These are phyloP conservation scores for Cucumis melo DNA, from an alignment of 306 rosid genomes.

Conservation along the genomic window DNA sequence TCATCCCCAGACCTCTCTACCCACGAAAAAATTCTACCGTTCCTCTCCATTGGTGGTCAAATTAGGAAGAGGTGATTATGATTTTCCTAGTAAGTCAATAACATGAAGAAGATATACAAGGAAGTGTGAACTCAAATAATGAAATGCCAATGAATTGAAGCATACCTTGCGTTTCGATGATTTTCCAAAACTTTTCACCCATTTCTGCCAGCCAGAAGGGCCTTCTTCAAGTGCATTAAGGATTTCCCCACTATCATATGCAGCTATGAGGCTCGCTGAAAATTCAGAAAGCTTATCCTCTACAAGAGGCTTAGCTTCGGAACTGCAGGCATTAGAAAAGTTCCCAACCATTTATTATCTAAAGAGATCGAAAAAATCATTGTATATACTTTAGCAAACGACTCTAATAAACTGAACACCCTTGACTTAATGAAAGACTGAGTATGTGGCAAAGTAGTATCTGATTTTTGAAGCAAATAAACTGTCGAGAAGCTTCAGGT, in stretches of 20 bases:
- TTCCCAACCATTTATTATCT: background rate
- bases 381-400: background rate
- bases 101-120: background rate
- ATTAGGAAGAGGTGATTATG: slow-evolving; percentile 16
- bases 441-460: background rate
- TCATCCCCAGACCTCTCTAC: too few species aligned
- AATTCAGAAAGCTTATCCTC: slow-evolving; percentile 69
- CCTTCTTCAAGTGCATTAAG: slow-evolving; percentile 71
- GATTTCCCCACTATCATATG: slow-evolving; percentile 71
- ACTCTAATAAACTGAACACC: background rate
- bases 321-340: slow-evolving; percentile 42
- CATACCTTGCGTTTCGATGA: slow-evolving; percentile 76
- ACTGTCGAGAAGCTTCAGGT: background rate
- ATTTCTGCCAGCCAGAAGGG: slow-evolving; percentile 80
- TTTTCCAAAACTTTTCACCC: slow-evolving; percentile 93
- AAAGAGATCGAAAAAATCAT: background rate
- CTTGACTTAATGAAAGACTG: background rate
- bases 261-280: slow-evolving; percentile 55
- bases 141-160: background rate
- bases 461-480: background rate
- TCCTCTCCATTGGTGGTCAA: background rate
- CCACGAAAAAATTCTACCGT: too few species aligned
- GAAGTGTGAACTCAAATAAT: background rate
- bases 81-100: background rate
- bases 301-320: slow-evolving; percentile 54